phyloP scores from a whole-genome alignment of 306 rosid genomes.

The Castanea mollissima region DNA sequence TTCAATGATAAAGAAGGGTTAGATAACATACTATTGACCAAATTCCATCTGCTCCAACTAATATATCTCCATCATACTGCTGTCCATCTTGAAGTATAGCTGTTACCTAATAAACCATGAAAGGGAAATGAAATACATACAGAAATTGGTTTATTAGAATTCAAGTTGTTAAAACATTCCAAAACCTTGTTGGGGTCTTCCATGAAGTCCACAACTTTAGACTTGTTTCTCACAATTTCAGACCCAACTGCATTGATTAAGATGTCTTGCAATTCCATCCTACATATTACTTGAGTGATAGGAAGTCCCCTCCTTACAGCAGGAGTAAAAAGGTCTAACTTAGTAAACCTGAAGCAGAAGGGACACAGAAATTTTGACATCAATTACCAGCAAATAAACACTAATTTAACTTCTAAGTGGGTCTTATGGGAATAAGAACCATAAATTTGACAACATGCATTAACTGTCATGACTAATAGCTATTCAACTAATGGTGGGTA shows the following conservation, averaged over 20 bases:
- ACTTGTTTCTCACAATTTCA: constrained; percentile 38
- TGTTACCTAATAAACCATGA: constrained; percentile 26
- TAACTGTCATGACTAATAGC: too few species aligned
- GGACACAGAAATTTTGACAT: too few species aligned
- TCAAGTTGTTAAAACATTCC: not conserved
- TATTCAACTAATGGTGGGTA: too few species aligned
- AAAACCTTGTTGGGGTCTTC: constrained; percentile 35
- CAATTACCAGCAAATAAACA: too few species aligned
- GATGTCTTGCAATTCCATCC: constrained; percentile 48
- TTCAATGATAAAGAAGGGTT: constrained; percentile 18
- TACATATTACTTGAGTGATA: constrained; percentile 36
- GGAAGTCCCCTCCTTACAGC: too few species aligned
- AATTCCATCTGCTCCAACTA: constrained; percentile 53
- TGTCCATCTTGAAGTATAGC: constrained; percentile 42
- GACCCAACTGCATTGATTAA: constrained; percentile 43
- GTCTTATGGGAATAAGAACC: too few species aligned
- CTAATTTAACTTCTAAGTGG: too few species aligned
- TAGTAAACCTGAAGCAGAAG: too few species aligned
- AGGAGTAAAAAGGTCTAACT: too few species aligned
- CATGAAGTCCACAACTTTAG: constrained; percentile 44
- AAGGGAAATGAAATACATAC: not conserved
- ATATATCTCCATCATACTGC: constrained; percentile 38
- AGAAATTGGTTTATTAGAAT: not conserved
- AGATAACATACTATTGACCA: constrained; percentile 43
- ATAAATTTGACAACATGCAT: too few species aligned